Evolutionary conservation across 2,329 filamentous ascomycete genomes (phyloP), one percentile per base, ranked within the genome.

Genomic region (Gliomastix tumulicola): DNA sequence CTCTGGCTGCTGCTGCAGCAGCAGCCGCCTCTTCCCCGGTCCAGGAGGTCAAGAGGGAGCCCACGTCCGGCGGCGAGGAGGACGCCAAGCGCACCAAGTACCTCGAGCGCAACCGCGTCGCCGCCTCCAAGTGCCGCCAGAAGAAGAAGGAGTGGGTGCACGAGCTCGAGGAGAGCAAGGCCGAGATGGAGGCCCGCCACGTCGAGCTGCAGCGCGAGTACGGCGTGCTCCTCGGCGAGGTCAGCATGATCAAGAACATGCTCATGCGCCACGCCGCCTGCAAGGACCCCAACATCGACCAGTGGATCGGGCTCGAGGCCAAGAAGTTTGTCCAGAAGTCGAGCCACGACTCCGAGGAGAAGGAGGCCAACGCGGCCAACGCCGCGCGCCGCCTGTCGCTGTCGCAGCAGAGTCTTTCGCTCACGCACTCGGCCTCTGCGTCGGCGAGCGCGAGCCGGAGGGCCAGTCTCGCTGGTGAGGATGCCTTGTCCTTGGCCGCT

Each of bases 41-140:
- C 6, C 20, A 32, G 2, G 42, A 40, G 7, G 25, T 18, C 1
- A 37, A 28, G 1, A 4, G 21, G 19, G 16, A 31, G 22, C 23
- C 22, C 9, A 21, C 19, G 17, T 11, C 23, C 8, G 37, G 22
- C 18, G 40, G 43, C 2, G 52, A 46, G 4, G 55, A 59, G 2
- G 51, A 51, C 7, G 30, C 42, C 6, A 76, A 73, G 47, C 65
- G 75, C 20, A 68, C 64, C 42, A 71, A 69, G 42, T 80, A 79
- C 46, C 66, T 86, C 0, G 79, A 84, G 56, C 74, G 82, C 41
- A 88, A 88, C 54, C 71, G 83, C 9, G 62, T 83, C 3, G 83
- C 84, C 0, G 83, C 84, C 2, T 82, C 78, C 53, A 87, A 86
- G 51, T 88, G 82, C 50, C 74, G 83, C 4, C 74, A 82, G 49